phyloP scores from a whole-genome alignment of 2,329 filamentous ascomycete genomes.

The Geosmithia putterillii region DNA sequence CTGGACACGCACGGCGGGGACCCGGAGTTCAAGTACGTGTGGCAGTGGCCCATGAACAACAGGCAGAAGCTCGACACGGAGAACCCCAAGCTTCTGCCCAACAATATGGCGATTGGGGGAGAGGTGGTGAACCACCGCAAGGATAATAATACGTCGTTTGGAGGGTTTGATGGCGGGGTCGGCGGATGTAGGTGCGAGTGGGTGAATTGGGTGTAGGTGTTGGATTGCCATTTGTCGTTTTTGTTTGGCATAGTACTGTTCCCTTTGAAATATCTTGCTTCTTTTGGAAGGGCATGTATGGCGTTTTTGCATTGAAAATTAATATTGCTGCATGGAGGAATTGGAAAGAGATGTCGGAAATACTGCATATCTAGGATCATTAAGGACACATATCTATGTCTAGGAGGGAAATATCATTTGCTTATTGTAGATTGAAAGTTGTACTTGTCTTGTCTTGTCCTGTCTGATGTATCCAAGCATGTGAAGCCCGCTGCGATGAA shows the following conservation, averaged over 20 bases:
- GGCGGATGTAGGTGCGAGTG: constrained; percentile 52
- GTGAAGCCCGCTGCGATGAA: not conserved
- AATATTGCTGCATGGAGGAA: too few species aligned
- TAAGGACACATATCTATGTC: too few species aligned
- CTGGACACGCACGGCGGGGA: constrained; percentile 52
- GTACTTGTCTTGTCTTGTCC: not conserved
- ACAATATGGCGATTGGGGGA: constrained; percentile 38
- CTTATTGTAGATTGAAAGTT: not conserved
- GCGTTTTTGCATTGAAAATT: too few species aligned
- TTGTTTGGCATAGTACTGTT: not conserved
- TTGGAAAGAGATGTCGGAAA: too few species aligned
- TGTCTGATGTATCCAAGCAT: not conserved
- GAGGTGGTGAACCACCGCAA: constrained; percentile 38
- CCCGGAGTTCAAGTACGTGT: constrained; percentile 37
- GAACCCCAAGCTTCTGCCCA: constrained; percentile 30
- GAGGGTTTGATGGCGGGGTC: constrained; percentile 50
- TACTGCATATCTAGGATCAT: too few species aligned
- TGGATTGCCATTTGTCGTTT: not conserved
- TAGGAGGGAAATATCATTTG: too few species aligned
- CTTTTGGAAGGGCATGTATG: not conserved
- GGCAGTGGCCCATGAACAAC: constrained; percentile 36
- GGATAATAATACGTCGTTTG: constrained; percentile 31
- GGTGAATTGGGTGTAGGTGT: constrained; percentile 33
- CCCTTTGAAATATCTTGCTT: not conserved
- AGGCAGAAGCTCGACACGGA: constrained; percentile 29